A percentile compares a stretch with the other conserved stretches of the same genome.
Evolutionary conservation across 176 grass and related monocot species (phyloP).

Genomic region (Triticum monococcum): DNA sequence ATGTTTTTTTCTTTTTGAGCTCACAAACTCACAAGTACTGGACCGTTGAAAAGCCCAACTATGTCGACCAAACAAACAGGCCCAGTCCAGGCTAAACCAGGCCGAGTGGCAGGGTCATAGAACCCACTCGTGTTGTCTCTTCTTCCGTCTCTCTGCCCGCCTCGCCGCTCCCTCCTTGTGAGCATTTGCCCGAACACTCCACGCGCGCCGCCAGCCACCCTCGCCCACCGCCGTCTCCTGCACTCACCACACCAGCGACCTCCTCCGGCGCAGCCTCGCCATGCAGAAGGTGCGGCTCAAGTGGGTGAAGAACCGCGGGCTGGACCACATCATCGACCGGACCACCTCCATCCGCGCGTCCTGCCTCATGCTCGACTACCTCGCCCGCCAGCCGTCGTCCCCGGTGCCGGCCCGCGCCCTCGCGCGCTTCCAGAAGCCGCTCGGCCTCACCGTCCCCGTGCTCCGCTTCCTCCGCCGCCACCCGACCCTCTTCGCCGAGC

Average conservation of each 20-base stretch:
- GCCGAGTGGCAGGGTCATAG: background rate
- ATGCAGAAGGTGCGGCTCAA: conserved; percentile 93
- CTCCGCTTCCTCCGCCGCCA: conserved; percentile 93
- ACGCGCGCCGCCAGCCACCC: background rate
- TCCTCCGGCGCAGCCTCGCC: background rate
- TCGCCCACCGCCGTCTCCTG: background rate
- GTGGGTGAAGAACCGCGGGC: conserved; percentile 92
- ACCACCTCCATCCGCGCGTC: conserved; percentile 79
- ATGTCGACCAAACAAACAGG: background rate
- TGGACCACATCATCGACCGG: conserved; percentile 89
- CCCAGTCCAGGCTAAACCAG: background rate
- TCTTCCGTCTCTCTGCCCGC: background rate
- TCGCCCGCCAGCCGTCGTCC: conserved; percentile 45
- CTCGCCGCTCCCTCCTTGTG: background rate
- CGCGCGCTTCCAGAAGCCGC: conserved; percentile 66
- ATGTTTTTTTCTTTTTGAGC: too few relatives aligned
- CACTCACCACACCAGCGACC: background rate
- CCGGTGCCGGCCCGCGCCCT: conserved; percentile 66
- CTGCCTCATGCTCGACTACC: conserved; percentile 77
- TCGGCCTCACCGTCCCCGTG: conserved; percentile 76
- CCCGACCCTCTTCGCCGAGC: conserved; percentile 77
- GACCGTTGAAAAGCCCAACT: background rate
- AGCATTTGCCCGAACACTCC: conserved; percentile 38
- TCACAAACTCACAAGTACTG: background rate
- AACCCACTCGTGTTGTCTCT: background rate